Conservation (phyloP, 805 yeast species). For the Jamesozyma piceae region DNA sequence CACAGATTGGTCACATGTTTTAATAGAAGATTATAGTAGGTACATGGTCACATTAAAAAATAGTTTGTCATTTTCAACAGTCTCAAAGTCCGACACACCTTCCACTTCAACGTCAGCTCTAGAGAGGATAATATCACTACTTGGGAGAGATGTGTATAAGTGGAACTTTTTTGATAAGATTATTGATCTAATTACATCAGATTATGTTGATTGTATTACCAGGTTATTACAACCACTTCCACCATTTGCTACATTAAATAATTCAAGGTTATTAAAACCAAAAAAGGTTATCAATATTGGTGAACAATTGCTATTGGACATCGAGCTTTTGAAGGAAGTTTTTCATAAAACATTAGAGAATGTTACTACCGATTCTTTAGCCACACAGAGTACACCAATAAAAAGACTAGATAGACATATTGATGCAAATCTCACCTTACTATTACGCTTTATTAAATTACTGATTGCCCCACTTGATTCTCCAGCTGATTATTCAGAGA, state of each 20-base stretch:
- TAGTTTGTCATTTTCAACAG: constrained; percentile 26
- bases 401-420: constrained; percentile 24
- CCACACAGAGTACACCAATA: constrained; percentile 12
- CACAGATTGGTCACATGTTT: constrained; percentile 61
- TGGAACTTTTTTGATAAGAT: constrained; percentile 69
- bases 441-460: constrained; percentile 19
- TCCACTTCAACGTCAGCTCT: constrained; percentile 25
- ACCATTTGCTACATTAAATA: constrained; percentile 35
- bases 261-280: constrained; percentile 13
- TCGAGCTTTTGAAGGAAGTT: constrained; percentile 51
- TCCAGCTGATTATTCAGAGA: constrained; percentile 38
- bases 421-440: constrained; percentile 14
- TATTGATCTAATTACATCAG: constrained; percentile 51
- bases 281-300: constrained; percentile 37
- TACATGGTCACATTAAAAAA: constrained; percentile 53
- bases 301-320: constrained; percentile 73
- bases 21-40: constrained; percentile 63
- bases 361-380: constrained; percentile 10
- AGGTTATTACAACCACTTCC: constrained; percentile 54
- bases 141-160: constrained; percentile 61
- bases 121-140: constrained; percentile 40
- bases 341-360: constrained; percentile 28
- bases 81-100: constrained; percentile 24
- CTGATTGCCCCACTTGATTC: constrained; percentile 30
- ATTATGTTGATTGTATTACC: constrained; percentile 49